phyloP scores from a whole-genome alignment of 2,329 filamentous ascomycete genomes.

The Teratosphaeria gauchensis region DNA sequence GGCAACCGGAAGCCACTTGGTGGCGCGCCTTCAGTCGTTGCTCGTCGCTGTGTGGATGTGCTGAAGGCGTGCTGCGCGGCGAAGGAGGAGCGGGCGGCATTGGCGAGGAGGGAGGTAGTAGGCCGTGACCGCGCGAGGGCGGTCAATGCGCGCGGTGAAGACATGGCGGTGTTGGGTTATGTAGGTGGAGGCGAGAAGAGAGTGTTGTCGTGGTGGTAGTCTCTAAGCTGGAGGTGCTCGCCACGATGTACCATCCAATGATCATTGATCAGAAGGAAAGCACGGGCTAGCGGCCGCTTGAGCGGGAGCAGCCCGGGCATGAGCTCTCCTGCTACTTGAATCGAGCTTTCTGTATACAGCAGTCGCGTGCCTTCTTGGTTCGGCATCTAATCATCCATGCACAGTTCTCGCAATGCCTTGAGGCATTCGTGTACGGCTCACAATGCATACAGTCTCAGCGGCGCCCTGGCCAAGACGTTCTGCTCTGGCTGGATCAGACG shows the following conservation, averaged over 20 bases:
- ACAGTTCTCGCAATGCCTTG: slow-evolving; percentile 3
- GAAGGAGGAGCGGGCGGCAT: slow-evolving; percentile 32
- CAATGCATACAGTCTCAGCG: slow-evolving; percentile 16
- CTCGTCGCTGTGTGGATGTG: slow-evolving; percentile 44
- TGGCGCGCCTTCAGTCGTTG: slow-evolving; percentile 64
- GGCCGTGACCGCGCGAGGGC: slow-evolving; percentile 39
- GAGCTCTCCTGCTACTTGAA: neutral
- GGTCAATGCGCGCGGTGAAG: slow-evolving; percentile 38
- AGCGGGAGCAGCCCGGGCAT: neutral
- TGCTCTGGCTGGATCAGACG: slow-evolving; percentile 1
- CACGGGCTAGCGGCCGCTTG: neutral
- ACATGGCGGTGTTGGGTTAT: slow-evolving; percentile 26
- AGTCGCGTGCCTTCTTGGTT: neutral
- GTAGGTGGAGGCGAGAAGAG: neutral
- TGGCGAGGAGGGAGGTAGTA: slow-evolving; percentile 26
- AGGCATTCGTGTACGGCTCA: slow-evolving; percentile 9
- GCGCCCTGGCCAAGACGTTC: slow-evolving; percentile 15
- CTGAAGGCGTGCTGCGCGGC: slow-evolving; percentile 46
- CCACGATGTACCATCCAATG: neutral
- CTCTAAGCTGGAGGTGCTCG: neutral
- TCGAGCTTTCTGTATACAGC: neutral
- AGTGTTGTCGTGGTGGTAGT: neutral
- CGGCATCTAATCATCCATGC: neutral
- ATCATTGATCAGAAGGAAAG: neutral
- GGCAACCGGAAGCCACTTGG: slow-evolving; percentile 72